Evolutionary conservation across 2,329 filamentous ascomycete species (phyloP), one percentile per base, ranked within the genome.

Genomic region (Aspergillus chevalieri): DNA sequence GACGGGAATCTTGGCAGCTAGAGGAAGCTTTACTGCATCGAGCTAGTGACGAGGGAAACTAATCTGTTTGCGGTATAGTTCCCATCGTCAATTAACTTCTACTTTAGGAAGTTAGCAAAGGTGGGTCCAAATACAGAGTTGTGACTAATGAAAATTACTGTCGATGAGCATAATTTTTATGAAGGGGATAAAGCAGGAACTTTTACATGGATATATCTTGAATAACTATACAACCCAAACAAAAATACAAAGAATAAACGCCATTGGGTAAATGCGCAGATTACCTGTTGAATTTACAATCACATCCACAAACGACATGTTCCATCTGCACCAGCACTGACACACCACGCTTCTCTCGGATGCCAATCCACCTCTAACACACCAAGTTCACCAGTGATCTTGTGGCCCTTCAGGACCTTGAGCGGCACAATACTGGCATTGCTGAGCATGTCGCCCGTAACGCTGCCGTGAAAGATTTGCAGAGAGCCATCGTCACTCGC

Each of bases 361-460:
- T 98, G 93, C 94, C 94, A 98, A 64, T 95, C 89, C 24, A 98
- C 75, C 67, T 95, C 92, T 77, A 97, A 78, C 14, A 97, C 91
- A 57, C 93, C 93, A 50, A 98, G 73, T 58, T 90, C 86, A 64
- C 82, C 86, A 64, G 87, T 86, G 2, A 97, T 84, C 71, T 86
- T 87, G 73, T 98, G 93, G 1, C 93, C 93, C 64, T 82, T 86
- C 44, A 98, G 78, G 63, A 95, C 89, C 78, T 97, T 98, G 55
- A 98, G 79, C 7, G 93, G 93, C 46, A 97, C 93, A 63, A 98
- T 95, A 12, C 86, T 94, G 6, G 93, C 91, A 64, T 95, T 95
- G 75, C 95, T 90, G 82, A 98, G 89, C 67, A 95, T 77, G 67
- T 98, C 93, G 53, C 85, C 89, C 26, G 94, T 90, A 24, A 97